These are phyloP conservation scores for Penicillium robsamsonii DNA, from an alignment of 495 filamentous ascomycete genomes.

Conservation along the genomic window DNA sequence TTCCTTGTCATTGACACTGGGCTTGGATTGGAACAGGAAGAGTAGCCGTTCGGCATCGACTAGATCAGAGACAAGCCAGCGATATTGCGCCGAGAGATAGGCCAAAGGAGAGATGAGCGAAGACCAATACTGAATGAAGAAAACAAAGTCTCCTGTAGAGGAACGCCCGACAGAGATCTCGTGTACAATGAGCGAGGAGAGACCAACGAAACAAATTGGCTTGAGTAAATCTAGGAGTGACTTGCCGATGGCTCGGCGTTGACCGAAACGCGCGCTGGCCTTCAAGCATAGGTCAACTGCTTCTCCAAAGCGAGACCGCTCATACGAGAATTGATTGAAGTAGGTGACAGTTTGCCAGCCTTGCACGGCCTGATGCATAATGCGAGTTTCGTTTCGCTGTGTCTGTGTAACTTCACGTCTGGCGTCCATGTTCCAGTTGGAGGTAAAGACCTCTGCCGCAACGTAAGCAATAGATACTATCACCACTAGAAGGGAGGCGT, in stretches of 20 bases:
- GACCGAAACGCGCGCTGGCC: slow-evolving; percentile 4
- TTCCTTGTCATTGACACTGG: slow-evolving; percentile 56
- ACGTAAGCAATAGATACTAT: slow-evolving; percentile 10
- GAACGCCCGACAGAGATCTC: slow-evolving; percentile 15
- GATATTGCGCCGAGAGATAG: slow-evolving; percentile 19
- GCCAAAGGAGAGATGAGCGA: slow-evolving; percentile 12
- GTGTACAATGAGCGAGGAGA: slow-evolving; percentile 12
- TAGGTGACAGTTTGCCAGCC: slow-evolving; percentile 66
- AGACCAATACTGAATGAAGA: slow-evolving; percentile 21
- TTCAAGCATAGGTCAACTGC: slow-evolving; percentile 13
- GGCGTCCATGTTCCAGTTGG: slow-evolving; percentile 12
- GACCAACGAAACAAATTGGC: slow-evolving; percentile 5
- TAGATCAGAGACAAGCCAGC: slow-evolving; percentile 20
- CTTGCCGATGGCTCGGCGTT: slow-evolving; percentile 3
- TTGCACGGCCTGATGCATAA: slow-evolving; percentile 21
- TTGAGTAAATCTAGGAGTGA: slow-evolving; percentile 8
- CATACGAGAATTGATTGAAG: slow-evolving; percentile 69
- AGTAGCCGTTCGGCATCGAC: slow-evolving; percentile 26
- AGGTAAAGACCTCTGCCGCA: slow-evolving; percentile 13
- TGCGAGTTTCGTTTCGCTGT: slow-evolving; percentile 11
- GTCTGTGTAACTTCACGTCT: slow-evolving; percentile 10
- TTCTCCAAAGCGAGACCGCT: slow-evolving; percentile 51
- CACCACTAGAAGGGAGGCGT: slow-evolving; percentile 11
- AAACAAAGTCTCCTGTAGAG: slow-evolving; percentile 22
- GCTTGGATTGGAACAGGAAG: slow-evolving; percentile 48